Evolutionary conservation across 2,329 filamentous ascomycete species (phyloP), one percentile per base, ranked within the genome.

Genomic region (Aspergillus transmontanensis): DNA sequence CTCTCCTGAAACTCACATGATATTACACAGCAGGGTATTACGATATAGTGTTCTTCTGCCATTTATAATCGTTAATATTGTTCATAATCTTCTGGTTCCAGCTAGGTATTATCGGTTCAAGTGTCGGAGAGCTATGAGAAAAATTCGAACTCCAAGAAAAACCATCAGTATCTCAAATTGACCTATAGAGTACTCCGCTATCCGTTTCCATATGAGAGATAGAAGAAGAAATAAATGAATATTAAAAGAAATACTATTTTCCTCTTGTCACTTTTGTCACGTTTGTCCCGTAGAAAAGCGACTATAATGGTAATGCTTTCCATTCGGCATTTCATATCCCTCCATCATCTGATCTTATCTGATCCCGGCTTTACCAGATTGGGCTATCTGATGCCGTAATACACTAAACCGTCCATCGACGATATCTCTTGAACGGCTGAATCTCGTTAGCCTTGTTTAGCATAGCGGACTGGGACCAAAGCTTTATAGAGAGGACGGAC

Each of bases 311-410:
- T 28, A 39, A 55, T 39, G 14, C 51, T 55, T 57, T 46, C 23
- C 34, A 45, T 39, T 58, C 64, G 63, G 64, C 57, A 65, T 41
- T 51, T 54, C n/a, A 41, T 48, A 39, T 64, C 46, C 57, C 64
- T 61, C 57, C 62, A 58, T 67, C 64, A 58, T 57, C 65, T 69
- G 67, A 70, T 71, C 69, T 71, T 71, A 71, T 71, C 69, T 70
- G 69, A 71, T 71, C 62, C 41, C 61, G 39, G 43, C 63, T 59
- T 66, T 64, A 60, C 68, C 64, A 11, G 21, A 62, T 68, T 51
- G 26, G 58, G 61, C 39, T 56, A 55, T 51, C 53, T 57, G 32
- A 59, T 60, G 55, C 58, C 59, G 62, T 59, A 64, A 64, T 61
- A 51, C 56, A 46, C 54, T 23, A 60, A 63, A 34, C 58, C 57